Percentiles rank a stretch among this genome's conserved stretches.
Evolutionary conservation across 192 early-diverging fungal species (phyloP).

Genomic region (Podila minutissima): DNA sequence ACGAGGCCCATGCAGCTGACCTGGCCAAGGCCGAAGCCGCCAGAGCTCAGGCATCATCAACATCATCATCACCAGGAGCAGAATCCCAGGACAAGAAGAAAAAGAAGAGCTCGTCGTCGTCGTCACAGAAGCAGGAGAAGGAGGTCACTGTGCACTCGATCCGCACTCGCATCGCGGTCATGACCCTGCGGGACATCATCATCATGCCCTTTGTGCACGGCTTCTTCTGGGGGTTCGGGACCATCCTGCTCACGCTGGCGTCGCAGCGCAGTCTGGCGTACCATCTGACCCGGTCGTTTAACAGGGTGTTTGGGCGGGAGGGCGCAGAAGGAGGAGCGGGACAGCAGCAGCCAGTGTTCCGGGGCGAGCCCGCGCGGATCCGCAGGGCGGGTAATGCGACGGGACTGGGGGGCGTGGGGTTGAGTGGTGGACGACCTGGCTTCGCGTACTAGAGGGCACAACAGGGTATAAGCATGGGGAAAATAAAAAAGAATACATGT

Average conservation of each 20-base stretch:
- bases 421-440: conserved; percentile 20
- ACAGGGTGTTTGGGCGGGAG: conserved; percentile 17
- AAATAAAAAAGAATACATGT: background rate
- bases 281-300: conserved; percentile 17
- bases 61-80: background rate
- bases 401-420: conserved; percentile 5
- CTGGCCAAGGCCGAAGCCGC: conserved; percentile 8
- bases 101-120: no score
- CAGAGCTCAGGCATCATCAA: background rate
- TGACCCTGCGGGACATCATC: conserved; percentile 46
- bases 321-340: background rate
- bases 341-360: background rate
- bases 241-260: conserved; percentile 26
- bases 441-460: conserved; percentile 9
- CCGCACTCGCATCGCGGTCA: conserved; percentile 24
- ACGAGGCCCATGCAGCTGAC: conserved; percentile 29
- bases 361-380: conserved; percentile 36
- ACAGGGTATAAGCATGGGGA: no score
- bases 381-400: background rate
- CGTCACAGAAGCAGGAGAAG: background rate
- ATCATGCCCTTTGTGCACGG: conserved; percentile 49
- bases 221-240: conserved; percentile 51
- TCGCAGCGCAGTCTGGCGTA: conserved; percentile 26
- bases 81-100: no score
- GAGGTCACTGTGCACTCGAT: conserved; percentile 18